Evolutionary conservation across 768 basidiomycete genomes (phyloP).

Genomic region (Boletus edulis): DNA sequence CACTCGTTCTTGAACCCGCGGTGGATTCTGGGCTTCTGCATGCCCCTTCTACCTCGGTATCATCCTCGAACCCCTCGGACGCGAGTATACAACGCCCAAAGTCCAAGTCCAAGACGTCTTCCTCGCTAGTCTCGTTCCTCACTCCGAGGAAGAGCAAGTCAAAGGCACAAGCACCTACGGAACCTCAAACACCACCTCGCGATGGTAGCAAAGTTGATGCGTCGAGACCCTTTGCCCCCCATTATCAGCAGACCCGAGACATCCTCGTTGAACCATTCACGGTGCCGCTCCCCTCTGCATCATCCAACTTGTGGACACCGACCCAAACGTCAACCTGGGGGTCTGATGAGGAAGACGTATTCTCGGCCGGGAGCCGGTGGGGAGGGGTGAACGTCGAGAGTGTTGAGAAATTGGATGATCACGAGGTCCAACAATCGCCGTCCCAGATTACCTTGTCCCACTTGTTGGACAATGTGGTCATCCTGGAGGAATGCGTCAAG

Average conservation of each 20-base stretch:
- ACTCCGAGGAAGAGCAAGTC: constrained; percentile 71
- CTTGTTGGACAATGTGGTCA: constrained; percentile 90
- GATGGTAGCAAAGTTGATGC: constrained; percentile 42
- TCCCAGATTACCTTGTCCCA: constrained; percentile 71
- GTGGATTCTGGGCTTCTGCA: constrained; percentile 37
- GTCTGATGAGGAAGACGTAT: constrained; percentile 70
- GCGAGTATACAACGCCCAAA: constrained; percentile 41
- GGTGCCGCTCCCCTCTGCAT: constrained; percentile 48
- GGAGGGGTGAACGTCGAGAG: constrained; percentile 30
- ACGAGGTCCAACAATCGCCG: constrained; percentile 31
- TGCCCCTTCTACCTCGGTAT: constrained; percentile 19
- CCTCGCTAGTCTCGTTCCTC: constrained; percentile 73
- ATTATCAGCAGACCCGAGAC: constrained; percentile 76
- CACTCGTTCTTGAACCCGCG: constrained; percentile 62
- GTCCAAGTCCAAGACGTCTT: constrained; percentile 50
- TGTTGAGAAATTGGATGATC: constrained; percentile 15
- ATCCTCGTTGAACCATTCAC: constrained; percentile 71
- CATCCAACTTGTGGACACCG: constrained; percentile 64
- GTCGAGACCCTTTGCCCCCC: constrained; percentile 78
- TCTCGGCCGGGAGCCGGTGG: constrained; percentile 47
- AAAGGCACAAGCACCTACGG: constrained; percentile 30
- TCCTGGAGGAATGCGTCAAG: constrained; percentile 93
- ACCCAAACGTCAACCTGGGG: constrained; percentile 50
- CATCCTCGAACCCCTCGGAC: constrained; percentile 29
- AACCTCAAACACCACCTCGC: constrained; percentile 47